Evolutionary conservation across 495 filamentous ascomycete species (phyloP), one percentile per base, ranked within the genome.

Genomic region (Daldinia vernicosa): DNA sequence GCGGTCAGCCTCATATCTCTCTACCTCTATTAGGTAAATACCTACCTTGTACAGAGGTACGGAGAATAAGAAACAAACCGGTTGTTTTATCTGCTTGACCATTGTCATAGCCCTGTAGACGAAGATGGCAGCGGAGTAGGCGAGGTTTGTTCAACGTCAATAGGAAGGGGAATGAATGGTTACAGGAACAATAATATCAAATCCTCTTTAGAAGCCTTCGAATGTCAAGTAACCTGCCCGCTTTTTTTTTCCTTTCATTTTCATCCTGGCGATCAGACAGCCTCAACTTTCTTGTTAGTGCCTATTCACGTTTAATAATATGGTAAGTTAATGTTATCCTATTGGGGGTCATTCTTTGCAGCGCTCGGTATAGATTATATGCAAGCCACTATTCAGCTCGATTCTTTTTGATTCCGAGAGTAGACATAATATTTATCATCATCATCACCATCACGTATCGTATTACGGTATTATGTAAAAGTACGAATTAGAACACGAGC

Each of bases 121-220:
- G 56, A 61, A 56, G 4, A 60, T 50, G 33, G 51, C 17, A 40
- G 47, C 69, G 70, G 70, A 72, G 60, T 72, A 72, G 64, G 65
- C 70, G 70, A 72, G 39, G 19, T 63, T 72, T 30, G 65, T 69
- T 66, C 61, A 60, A 69, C 67, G 28, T 60, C 19, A 26, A 66
- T 43, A 45, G 39, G 15, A 39, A 56, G 39, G 63, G 64, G 39
- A 47, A 39, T 47, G 39, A 47, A 39, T 47, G 24, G 45, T 61
- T 61, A 67, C 64, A 47, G 64, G 50, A 67, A 19, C 15, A 33
- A 57, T 51, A 33, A 57, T 51, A 40, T 59, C 33, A 27, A 39
- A 70, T 65, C 56, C 60, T 71, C 22, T 59, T 54, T 33, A 28
- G 32, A 40, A 53, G 30, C n/a, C 26, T 53, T 32, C 43, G 24